phyloP scores from a whole-genome alignment of 2,329 filamentous ascomycete genomes.

The Lasiodiplodia theobromae region DNA sequence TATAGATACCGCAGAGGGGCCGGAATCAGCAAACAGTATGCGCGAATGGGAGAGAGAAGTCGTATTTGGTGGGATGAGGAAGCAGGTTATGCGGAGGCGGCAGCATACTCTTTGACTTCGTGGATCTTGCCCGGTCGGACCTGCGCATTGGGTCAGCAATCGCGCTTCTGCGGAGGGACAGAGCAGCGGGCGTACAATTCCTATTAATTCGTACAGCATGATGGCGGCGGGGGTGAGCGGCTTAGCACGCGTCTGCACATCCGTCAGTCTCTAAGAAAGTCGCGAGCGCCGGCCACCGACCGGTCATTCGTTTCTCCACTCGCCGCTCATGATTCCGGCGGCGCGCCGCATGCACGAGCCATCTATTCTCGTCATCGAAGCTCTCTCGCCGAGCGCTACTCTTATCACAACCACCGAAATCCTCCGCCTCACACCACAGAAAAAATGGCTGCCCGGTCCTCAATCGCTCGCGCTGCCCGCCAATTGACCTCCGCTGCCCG shows the following conservation, averaged over 20 bases:
- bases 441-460: constrained; percentile 46
- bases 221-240: constrained; percentile 31
- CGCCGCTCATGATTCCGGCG: neutral
- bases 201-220: constrained; percentile 98
- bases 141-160: constrained; percentile 55
- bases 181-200: constrained; percentile 71
- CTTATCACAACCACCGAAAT: constrained; percentile 17
- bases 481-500: constrained; percentile 43
- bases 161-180: neutral
- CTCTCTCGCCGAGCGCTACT: constrained; percentile 13
- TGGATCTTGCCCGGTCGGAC: constrained; percentile 87
- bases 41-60: neutral
- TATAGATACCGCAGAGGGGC: constrained; percentile 45
- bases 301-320: constrained; percentile 15
- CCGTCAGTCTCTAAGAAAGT: constrained; percentile 16
- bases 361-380: constrained; percentile 26
- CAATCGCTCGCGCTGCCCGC: constrained; percentile 43
- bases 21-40: neutral
- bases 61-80: constrained; percentile 24
- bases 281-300: neutral
- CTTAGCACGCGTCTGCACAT: neutral
- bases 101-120: constrained; percentile 91
- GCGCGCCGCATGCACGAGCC: neutral
- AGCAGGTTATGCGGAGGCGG: constrained; percentile 32
- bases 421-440: constrained; percentile 14